Evolutionary conservation across 192 early-diverging fungal genomes (phyloP).

Genomic region (Coemansia aciculifera): DNA sequence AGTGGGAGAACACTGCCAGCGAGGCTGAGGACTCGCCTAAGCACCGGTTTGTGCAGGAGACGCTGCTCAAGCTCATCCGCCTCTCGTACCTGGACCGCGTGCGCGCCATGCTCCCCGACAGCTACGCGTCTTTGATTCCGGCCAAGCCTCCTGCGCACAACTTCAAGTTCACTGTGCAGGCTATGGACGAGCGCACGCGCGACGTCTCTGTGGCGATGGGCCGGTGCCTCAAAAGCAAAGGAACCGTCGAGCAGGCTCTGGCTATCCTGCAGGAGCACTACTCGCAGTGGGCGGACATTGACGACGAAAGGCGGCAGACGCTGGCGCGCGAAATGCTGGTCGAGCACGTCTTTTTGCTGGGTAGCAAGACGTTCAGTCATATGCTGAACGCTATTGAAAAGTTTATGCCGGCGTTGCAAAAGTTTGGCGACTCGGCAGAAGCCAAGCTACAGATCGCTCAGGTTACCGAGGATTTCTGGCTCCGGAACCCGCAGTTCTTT

Average conservation of each 20-base stretch:
- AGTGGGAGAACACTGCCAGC: constrained; percentile 59
- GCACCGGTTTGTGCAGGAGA: constrained; percentile 76
- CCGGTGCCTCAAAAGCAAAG: constrained; percentile 48
- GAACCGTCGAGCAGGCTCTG: constrained; percentile 48
- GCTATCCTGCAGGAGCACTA: constrained; percentile 53
- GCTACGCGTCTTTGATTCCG: constrained; percentile 62
- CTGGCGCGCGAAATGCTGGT: constrained; percentile 74
- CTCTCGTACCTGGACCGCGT: constrained; percentile 90
- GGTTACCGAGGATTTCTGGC: constrained; percentile 77
- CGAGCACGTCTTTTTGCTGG: constrained; percentile 81
- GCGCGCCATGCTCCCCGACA: constrained; percentile 71
- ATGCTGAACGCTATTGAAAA: constrained; percentile 89
- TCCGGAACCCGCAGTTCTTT: constrained; percentile 82
- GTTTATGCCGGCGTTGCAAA: constrained; percentile 56
- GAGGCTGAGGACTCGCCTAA: constrained; percentile 28
- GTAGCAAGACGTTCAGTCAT: constrained; percentile 93
- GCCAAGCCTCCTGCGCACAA: constrained; percentile 64
- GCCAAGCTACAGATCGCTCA: constrained; percentile 72
- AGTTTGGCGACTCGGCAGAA: constrained; percentile 56
- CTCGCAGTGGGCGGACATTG: constrained; percentile 42
- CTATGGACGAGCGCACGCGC: constrained; percentile 61
- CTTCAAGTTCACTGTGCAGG: constrained; percentile 67
- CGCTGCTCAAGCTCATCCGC: constrained; percentile 80
- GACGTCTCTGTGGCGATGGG: constrained; percentile 60
- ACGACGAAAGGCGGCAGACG: constrained; percentile 31